Evolutionary conservation across 2,329 filamentous ascomycete species (phyloP), one percentile per base, ranked within the genome.

Genomic region (Monilinia aucupariae): DNA sequence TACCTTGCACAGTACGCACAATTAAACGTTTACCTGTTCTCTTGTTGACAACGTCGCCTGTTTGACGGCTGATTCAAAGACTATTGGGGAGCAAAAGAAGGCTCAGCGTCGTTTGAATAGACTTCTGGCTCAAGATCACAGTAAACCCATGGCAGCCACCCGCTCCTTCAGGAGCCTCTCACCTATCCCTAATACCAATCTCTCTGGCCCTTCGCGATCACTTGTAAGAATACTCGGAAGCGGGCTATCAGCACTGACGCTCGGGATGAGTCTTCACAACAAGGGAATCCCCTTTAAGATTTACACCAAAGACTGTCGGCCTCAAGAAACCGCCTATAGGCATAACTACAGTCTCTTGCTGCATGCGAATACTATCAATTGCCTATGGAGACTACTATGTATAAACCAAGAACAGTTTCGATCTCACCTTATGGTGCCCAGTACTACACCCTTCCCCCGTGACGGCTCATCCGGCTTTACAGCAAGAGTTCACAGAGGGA

Each of bases 161-260:
- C 5, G 25, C 39, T 32, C 27, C 25, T 55, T 56, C 39, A 22
- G 34, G 34, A n/a, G 27, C 10, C n/a, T 10, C 7, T 32, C 41
- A 10, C 27, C 53, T 22, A 47, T 20, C 30, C 41, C 39, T 47
- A 20, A 17, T 34, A 4, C 15, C n/a, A 7, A 15, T 32, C 27
- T 27, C n/a, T 10, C 12, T n/a, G 30, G 22, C 12, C 20, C 49
- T 27, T 20, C 30, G 13, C 8, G 9, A 27, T 20, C 27, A 32
- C 53, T 41, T 22, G 15, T 56, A 25, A 56, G 12, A 25, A 56
- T 56, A 56, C 53, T 56, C 27, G 53, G 53, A 43, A 56, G 53
- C 12, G 53, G 53, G 1, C 41, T 56, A 4, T 56, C 53, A 25
- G 53, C 53, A n/a, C 22, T 56, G 30, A 34, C 53, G 30, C 53